Base-by-base conservation (phyloP, 1,284 basidiomycete species). In the Naganishia liquefaciens region DNA sequence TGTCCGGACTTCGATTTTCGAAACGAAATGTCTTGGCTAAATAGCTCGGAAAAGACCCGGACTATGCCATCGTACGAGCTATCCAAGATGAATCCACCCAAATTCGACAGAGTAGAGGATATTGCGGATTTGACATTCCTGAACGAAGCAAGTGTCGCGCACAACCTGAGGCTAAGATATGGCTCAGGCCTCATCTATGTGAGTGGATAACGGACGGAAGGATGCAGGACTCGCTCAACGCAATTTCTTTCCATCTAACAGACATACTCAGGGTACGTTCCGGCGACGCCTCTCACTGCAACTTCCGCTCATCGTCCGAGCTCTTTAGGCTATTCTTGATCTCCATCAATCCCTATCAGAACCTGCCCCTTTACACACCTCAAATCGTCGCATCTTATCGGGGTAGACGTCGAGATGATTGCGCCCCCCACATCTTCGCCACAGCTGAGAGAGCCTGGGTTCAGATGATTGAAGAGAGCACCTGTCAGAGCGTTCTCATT, bases 391-490 rank as follows among this genome's bases (percentile, higher is more conserved):
- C 92, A 71, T 91, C 94, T 79, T 99, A 99, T 77, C 91, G 95
- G 54, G 88, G 87, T 25, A 89, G 89, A 73, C 86, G 96, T 64
- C 82, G 93, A 51, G 93, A 97, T 72, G 95, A 98, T 81, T 97
- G 94, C 71, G 68, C 93, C 6, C 96, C 96, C 1, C 96, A 99
- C 74, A 92, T 99, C 64, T 99, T 94, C 75, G 95, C 95, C 11
- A 89, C 99, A 30, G 94, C 96, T 0, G 96, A 99, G 78, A 86
- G 91, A 50, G 96, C 96, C 33, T 99, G 96, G 95, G 87, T 95
- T 68, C 95, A 93, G 78, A 99, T 99, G 90, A 89, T 95, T 30
- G 92, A 95, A 69, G 93, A 96, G 77, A 85, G 93, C 60, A 95
- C 99, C 81, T 94, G 94, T 71, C 96, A 99, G 80, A 95, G 92